Base-by-base conservation (phyloP, 176 grass and related monocot genomes). In the Otatea glauca region DNA sequence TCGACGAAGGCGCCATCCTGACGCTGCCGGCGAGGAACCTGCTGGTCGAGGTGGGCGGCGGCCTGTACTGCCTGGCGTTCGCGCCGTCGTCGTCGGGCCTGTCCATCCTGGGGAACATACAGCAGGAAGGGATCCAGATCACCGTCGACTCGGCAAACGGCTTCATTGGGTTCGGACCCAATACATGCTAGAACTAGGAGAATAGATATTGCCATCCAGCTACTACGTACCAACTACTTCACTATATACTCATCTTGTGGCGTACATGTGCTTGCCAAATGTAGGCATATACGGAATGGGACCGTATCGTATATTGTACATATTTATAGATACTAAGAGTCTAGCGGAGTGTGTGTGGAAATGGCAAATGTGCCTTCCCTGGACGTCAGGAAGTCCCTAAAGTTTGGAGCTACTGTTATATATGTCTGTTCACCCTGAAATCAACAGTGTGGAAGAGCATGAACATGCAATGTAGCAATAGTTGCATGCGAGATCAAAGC, bases 1-100 rank as follows among this genome's bases (percentile, higher is more conserved):
- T 98, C 29, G 55, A 82, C 35, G 89, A 81, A 5, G 91, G 79
- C 15, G 82, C 92, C 37, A 85, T 89, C 17, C 83, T 98, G 73
- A 93, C 96, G 68, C 82, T 98, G 44, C 93, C 96, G 79, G 96
- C 96, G 38, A 82, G 83, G 85, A 98, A 98, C 83, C 89, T 95
- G 44, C 82, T 98, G 29, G 62, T 95, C 24, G 87, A 88, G 23
- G 88, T 95, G 68, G 89, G 85, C 91, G 91, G 89, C 45, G 95
- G 89, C 39, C 64, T 85, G 0, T 98, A 84, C 78, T 98, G 95
- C 89, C 92, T 98, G 25, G 95, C 95, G 1, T 98, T 98, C 70
- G 95, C 95, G 20, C 66, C 89, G 9, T 93, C 95, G 10, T 29
- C 85, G 55, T 86, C 92, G 32, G 89, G 85, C 14, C 45, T 95